Percentiles rank a stretch among this genome's conserved stretches.
Conservation (phyloP, 495 filamentous ascomycete genomes). For the Trichoderma asperelloides region DNA sequence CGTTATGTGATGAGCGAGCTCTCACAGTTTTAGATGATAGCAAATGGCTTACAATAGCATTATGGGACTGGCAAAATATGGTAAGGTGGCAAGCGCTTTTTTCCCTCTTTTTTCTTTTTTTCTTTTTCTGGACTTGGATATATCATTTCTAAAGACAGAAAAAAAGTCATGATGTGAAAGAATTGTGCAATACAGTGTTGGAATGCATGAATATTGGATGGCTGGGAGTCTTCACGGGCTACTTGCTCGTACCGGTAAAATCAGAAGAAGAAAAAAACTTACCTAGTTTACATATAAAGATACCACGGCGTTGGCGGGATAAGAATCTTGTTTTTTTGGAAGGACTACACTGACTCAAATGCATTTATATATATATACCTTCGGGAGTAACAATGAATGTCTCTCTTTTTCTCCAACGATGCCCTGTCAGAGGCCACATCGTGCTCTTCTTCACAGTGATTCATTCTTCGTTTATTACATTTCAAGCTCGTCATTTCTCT, state of each 20-base stretch:
- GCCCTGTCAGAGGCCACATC: too few relatives aligned
- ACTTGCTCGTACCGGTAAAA: not conserved
- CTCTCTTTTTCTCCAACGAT: not conserved
- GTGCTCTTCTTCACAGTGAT: not conserved
- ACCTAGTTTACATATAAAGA: not conserved
- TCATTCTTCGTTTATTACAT: not conserved
- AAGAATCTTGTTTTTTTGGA: not conserved
- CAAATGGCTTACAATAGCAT: not conserved
- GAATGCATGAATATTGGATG: not conserved
- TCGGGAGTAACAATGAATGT: not conserved
- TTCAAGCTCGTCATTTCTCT: constrained; percentile 5
- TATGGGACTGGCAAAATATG: not conserved
- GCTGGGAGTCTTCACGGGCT: not conserved
- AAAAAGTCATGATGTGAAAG: not conserved
- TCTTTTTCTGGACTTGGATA: not conserved
- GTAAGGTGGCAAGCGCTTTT: not conserved
- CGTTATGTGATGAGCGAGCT: constrained; percentile 23
- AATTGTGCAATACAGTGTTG: not conserved
- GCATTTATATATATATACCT: not conserved
- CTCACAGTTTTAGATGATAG: not conserved
- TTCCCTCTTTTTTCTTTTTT: not conserved
- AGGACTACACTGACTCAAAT: not conserved
- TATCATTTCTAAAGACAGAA: not conserved
- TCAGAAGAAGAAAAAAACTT: not conserved
- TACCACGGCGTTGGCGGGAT: not conserved